Evolutionary conservation across 352 stramenopile genomes (phyloP), one percentile per base, ranked within the genome.

Genomic region (Pythium pectinolyticum): DNA sequence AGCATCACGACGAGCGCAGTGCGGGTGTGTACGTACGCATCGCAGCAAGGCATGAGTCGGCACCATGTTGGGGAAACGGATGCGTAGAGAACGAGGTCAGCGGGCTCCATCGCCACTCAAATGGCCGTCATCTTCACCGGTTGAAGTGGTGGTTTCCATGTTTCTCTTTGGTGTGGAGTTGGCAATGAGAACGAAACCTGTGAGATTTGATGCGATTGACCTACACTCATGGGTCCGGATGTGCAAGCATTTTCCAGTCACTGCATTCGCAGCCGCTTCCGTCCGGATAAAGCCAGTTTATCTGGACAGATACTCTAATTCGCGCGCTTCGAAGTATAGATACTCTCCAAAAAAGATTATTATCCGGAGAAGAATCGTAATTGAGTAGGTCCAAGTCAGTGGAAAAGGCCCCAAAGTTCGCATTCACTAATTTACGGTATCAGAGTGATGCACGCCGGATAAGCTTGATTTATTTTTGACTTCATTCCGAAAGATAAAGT

Each of bases 281-380:
- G 24, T 62, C 55, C 57, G 57, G 57, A 63, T 57, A 51, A 63
- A 57, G 35, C 31, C 57, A 35, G 45, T 61, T 63, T 39, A 20
- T 46, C 35, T 12, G 39, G 19, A 11, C 39, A 5, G 19, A 9
- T 27, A 25, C 15, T 46, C 10, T 27, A 46, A 25, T 46, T 10
- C 3, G 39, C 2, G 19, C 5, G 39, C 25, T 25, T 46, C 6
- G 35, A 14, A 22, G 11, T 43, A 19, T 20, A 20, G 5, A 22
- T 43, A 43, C 20, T 19, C 35, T 14, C 19, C 10, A 43, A 19
- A n/a, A 22, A 5, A n/a, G 20, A 14, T 20, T 14, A 20, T 43
- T 9, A 2, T 9, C 6, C 35, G 22, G 39, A 46, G 25, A n/a
- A n/a, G n/a, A n/a, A n/a, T n/a, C n/a, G n/a, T n/a, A 46, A 46